These are phyloP conservation scores for Penicillium sumatraense DNA, from an alignment of 2,329 filamentous ascomycete genomes.

Conservation along the genomic window DNA sequence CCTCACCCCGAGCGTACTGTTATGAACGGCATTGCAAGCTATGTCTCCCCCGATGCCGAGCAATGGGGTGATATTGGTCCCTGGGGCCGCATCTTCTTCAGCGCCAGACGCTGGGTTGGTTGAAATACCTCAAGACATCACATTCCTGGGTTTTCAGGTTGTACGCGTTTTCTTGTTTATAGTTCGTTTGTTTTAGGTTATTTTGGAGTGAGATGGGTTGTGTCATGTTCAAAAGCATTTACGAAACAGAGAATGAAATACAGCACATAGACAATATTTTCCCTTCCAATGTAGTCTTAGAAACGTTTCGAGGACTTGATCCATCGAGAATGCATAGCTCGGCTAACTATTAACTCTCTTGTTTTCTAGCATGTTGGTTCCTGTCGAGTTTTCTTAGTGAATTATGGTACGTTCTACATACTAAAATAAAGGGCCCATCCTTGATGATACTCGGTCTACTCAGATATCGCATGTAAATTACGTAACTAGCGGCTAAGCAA, in stretches of 20 bases:
- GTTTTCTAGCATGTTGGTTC: no score
- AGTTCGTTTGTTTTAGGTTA: slow-evolving; percentile 9
- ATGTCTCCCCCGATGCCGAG: slow-evolving; percentile 65
- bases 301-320: no score
- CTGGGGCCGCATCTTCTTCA: slow-evolving; percentile 85
- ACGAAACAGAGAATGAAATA: slow-evolving; percentile 18
- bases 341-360: no score
- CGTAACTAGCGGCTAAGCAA: no score
- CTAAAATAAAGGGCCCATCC: no score
- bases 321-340: no score
- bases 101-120: slow-evolving; percentile 85
- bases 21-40: slow-evolving; percentile 77
- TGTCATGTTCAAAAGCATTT: slow-evolving; percentile 18
- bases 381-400: no score
- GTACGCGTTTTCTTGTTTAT: slow-evolving; percentile 18
- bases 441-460: no score
- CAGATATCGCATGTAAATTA: no score
- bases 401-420: no score
- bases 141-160: neutral
- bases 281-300: neutral
- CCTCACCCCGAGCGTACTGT: slow-evolving; percentile 92
- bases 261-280: slow-evolving; percentile 1
- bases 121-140: slow-evolving; percentile 35
- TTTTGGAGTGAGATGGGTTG: slow-evolving; percentile 19
- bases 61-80: slow-evolving; percentile 82